Percentiles rank a stretch among this genome's conserved stretches.
Conservation (phyloP, 495 filamentous ascomycete species). For the Alectoria sarmentosa region DNA sequence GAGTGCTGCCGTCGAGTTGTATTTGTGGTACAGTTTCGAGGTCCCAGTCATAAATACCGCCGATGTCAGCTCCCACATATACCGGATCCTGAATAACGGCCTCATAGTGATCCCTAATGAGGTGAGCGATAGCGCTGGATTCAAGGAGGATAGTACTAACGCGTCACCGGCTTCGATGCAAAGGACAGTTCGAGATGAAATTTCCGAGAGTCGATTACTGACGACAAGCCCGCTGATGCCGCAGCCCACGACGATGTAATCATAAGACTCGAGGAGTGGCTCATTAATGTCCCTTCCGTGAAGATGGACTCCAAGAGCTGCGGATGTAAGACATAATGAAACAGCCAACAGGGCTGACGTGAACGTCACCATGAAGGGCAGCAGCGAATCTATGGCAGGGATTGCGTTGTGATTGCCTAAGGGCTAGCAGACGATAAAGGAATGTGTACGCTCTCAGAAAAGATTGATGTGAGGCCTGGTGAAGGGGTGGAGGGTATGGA, state of each 20-base stretch:
- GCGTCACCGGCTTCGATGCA: slow-evolving; percentile 31
- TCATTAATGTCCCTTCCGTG: slow-evolving; percentile 25
- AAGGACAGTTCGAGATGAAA: slow-evolving; percentile 27
- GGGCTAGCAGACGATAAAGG: neutral
- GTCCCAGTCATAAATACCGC: slow-evolving; percentile 30
- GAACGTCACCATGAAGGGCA: slow-evolving; percentile 3
- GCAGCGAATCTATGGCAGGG: neutral
- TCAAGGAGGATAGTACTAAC: slow-evolving; percentile 17
- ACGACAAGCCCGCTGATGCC: slow-evolving; percentile 33
- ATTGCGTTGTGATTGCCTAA: neutral
- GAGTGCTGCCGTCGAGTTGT: slow-evolving; percentile 28
- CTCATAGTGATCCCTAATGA: slow-evolving; percentile 28
- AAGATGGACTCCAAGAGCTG: slow-evolving; percentile 15
- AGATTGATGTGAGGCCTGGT: neutral
- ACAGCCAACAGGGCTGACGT: slow-evolving; percentile 1
- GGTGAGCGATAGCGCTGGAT: neutral
- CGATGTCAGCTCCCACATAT: slow-evolving; percentile 29
- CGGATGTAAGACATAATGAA: neutral
- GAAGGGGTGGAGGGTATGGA: too few relatives aligned
- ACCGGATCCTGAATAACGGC: slow-evolving; percentile 28
- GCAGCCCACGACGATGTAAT: slow-evolving; percentile 31
- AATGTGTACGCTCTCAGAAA: neutral
- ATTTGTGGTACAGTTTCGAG: slow-evolving; percentile 28
- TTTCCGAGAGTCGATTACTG: slow-evolving; percentile 30
- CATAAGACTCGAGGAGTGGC: slow-evolving; percentile 27